Conservation (phyloP, 768 basidiomycete species). For the Lanmaoa pseudosensibilis region DNA sequence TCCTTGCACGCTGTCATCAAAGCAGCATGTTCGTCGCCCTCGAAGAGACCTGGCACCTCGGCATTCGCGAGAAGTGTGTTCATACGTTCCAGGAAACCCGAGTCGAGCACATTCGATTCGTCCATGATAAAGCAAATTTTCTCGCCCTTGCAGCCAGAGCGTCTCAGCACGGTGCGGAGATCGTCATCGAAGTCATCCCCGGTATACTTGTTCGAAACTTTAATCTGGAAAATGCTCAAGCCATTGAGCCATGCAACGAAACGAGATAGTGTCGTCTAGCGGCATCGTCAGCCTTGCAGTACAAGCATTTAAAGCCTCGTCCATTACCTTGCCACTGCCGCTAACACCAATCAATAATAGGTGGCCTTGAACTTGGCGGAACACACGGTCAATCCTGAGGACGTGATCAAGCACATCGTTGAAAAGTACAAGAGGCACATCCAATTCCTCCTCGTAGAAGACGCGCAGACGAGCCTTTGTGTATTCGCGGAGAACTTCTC, state of each 20-base stretch:
- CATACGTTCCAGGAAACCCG: slow-evolving; percentile 99
- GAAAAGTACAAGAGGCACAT: slow-evolving; percentile 96
- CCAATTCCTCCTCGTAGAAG: slow-evolving; percentile 99
- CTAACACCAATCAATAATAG: slow-evolving; percentile 95
- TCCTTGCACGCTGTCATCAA: slow-evolving; percentile 99
- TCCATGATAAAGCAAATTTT: slow-evolving; percentile 99
- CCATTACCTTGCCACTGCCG: slow-evolving; percentile 91
- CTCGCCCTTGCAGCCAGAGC: slow-evolving; percentile 97
- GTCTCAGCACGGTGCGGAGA: slow-evolving; percentile 88
- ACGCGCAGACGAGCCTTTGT: slow-evolving; percentile 94
- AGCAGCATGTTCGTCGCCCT: slow-evolving; percentile 98
- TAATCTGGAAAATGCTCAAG: slow-evolving; percentile 98
- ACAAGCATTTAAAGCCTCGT: not conserved
- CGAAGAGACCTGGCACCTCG: slow-evolving; percentile 99
- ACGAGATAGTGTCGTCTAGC: slow-evolving; percentile 91
- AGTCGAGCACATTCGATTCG: slow-evolving; percentile 98
- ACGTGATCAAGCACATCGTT: slow-evolving; percentile 99
- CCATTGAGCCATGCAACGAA: slow-evolving; percentile 99
- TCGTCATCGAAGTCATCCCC: slow-evolving; percentile 99
- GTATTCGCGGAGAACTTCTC: slow-evolving; percentile 91
- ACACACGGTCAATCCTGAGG: slow-evolving; percentile 95
- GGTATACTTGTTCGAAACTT: slow-evolving; percentile 98
- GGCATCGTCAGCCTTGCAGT: slow-evolving; percentile 15
- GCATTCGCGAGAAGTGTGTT: slow-evolving; percentile 98
- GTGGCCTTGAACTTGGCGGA: slow-evolving; percentile 98